Evolutionary conservation across 192 early-diverging fungal species (phyloP), one percentile per base, ranked within the genome.

Genomic region (Coemansia sp.): DNA sequence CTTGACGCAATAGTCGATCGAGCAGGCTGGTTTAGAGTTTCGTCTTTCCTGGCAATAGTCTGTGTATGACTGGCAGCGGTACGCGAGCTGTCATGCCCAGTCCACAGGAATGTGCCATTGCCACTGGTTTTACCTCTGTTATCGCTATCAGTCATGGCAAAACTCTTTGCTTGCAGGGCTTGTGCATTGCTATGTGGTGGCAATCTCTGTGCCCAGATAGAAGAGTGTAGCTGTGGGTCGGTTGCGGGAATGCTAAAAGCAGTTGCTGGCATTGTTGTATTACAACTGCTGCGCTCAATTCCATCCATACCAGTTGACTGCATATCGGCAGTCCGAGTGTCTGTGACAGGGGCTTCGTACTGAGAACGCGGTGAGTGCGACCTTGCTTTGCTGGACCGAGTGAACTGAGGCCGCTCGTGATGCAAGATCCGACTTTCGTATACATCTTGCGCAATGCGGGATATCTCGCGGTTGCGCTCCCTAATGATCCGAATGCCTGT

Each of bases 391-490:
- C n/a, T 48, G 37, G 37, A 41, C 5, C 35, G 51, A 29, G n/a
- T 52, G 5, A 24, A 22, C 14, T 9, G 43, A 55, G 49, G 38
- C 39, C 48, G 41, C 23, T 59, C 58, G 12, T 61, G 63, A 45
- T 63, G 68, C 49, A 45, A 37, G 23, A 58, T 50, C 14, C 71
- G 67, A 19, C 62, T 64, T 55, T 74, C 72, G 37, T 71, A 74
- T 4, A 80, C 77, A 4, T 25, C 50, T 41, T 74, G 62, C 12
- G 77, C 65, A 49, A 74, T 49, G 7, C 50, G 63, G 11, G 62
- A 54, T 7, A 63, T 67, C 43, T 74, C 72, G 55, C 59, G 61
- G 23, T 45, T 43, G 53, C 68, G 77, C 10, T 71, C 68, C 35
- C 68, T 70, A 55, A 80, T 80, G 21, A 57, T 41, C 2, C 58